phyloP scores from a whole-genome alignment of 106 monocot species.

The Dendrobium catenatum region DNA sequence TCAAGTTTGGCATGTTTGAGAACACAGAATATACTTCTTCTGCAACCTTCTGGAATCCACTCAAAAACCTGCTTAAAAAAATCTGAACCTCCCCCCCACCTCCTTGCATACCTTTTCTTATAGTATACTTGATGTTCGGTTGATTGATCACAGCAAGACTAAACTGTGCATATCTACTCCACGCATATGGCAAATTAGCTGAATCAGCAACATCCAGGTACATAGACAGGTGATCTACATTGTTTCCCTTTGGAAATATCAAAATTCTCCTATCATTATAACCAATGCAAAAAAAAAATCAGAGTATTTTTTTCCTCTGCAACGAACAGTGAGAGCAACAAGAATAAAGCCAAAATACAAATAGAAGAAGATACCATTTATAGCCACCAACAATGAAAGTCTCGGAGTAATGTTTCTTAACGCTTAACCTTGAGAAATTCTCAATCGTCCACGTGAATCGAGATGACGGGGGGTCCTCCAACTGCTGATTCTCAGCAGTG shows the following conservation, averaged over 20 bases:
- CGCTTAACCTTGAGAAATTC: conserved; percentile 78
- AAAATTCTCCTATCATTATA: conserved; percentile 44
- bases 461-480: conserved; percentile 73
- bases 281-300: conserved; percentile 1
- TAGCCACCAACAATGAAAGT: conserved; percentile 70
- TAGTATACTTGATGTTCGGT: conserved; percentile 35
- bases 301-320: background rate
- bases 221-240: conserved; percentile 68
- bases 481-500: conserved; percentile 68
- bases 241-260: conserved; percentile 73
- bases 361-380: conserved; percentile 53
- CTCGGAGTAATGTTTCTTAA: conserved; percentile 88
- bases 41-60: background rate
- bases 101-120: conserved; percentile 48
- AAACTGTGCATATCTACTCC: conserved; percentile 71
- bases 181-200: conserved; percentile 45
- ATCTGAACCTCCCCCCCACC: background rate
- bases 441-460: conserved; percentile 90
- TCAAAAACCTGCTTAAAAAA: background rate
- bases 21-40: background rate
- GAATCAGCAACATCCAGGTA: conserved; percentile 72
- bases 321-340: background rate
- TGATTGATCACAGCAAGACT: conserved; percentile 60
- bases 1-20: background rate
- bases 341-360: background rate